Conservation (phyloP, 257 asterid species). For the Fraxinus excelsior region DNA sequence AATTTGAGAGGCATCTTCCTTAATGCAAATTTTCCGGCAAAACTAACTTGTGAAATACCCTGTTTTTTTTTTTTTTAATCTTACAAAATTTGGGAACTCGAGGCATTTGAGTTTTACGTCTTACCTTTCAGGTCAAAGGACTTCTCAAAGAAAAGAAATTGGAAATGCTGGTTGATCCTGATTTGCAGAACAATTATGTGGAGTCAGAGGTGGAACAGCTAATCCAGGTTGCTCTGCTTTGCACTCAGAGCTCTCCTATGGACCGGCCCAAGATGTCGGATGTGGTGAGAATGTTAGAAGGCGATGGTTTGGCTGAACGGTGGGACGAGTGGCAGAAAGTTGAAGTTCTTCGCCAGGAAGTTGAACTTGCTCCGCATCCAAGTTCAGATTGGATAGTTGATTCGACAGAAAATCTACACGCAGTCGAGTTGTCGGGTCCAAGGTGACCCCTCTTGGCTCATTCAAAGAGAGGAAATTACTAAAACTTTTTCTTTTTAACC, state of each 20-base stretch:
- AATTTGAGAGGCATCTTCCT: background rate
- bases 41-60: background rate
- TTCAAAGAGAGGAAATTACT: constrained; percentile 6
- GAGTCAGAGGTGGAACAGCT: constrained; percentile 57
- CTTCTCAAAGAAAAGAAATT: constrained; percentile 52
- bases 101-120: background rate
- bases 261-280: constrained; percentile 63
- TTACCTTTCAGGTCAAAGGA: constrained; percentile 45
- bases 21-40: background rate
- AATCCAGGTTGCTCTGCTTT: constrained; percentile 56
- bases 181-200: constrained; percentile 43
- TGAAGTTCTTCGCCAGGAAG: constrained; percentile 62
- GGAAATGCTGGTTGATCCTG: constrained; percentile 62
- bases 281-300: constrained; percentile 57
- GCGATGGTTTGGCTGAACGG: constrained; percentile 56
- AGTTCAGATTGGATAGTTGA: constrained; percentile 54
- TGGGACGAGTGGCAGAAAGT: constrained; percentile 69
- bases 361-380: constrained; percentile 47
- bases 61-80: background rate
- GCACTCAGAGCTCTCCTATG: constrained; percentile 53
- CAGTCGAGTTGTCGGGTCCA: constrained; percentile 57
- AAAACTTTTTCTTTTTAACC: constrained; percentile 19
- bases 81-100: background rate
- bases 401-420: constrained; percentile 55
- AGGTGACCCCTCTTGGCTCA: constrained; percentile 37